Base-by-base conservation (phyloP, 2,329 filamentous ascomycete species). In the Thermothelomyces thermophilus region DNA sequence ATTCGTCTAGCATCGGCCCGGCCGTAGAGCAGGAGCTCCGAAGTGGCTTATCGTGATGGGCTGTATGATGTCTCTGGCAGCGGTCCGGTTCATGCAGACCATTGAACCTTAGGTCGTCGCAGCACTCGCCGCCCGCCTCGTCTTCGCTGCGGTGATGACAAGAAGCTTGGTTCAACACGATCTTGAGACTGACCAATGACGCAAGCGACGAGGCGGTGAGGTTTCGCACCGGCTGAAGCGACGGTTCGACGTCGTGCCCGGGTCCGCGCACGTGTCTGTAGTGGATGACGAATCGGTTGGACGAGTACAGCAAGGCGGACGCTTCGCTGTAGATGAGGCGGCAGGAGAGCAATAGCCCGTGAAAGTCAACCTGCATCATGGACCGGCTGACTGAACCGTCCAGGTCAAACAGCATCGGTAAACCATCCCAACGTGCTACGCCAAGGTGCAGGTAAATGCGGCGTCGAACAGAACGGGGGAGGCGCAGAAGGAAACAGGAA, bases 281-380 rank as follows among this genome's bases (percentile, higher is more conserved):
- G 28, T 33, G 41, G 28, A 43, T 33, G 41, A 43, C 28, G 41
- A 43, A 43, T 31, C 41, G 9, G 41, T 43, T 43, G 28, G 41
- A 30, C 5, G 41, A 43, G 22, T 13, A 43, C 13, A 43, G 41
- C 14, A 43, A 14, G 6, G 28, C 28, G 3, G 41, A 43, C 14
- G 16, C 41, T 16, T 43, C 41, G 28, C 7, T n/a, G 41, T 43
- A 43, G 17, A 43, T 16, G 41, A 17, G 3, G 4, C 41, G 41
- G 17, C 41, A 43, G 19, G 41, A 33, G 3, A 43, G 41, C 28
- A 43, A 14, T 17, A 43, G 14, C 31, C 42, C 42, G n/a, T 36
- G 16, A 19, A 36, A 45, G 14, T 17, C 24, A n/a, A 42, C 24
- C 40, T 42, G 40, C 3, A 20, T 5, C 3, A 20, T 5, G 28